These are phyloP conservation scores for Plectosphaerella sp. DNA, from an alignment of 2,329 filamentous ascomycete species.

Conservation along the genomic window DNA sequence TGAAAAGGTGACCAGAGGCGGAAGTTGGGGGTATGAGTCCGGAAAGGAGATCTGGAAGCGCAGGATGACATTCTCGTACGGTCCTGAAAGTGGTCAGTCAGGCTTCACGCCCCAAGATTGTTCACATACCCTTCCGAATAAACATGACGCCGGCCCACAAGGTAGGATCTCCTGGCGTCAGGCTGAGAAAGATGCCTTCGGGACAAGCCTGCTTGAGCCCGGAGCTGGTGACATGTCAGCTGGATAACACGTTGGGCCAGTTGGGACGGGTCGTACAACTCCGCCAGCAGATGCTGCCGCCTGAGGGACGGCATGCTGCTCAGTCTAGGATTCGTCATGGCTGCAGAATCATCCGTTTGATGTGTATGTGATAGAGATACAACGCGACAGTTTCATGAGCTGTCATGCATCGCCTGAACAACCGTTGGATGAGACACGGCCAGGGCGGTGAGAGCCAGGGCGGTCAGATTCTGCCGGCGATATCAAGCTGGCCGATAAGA, in stretches of 20 bases:
- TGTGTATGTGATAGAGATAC: neutral
- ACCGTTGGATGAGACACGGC: slow-evolving; percentile 1
- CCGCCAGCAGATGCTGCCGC: slow-evolving; percentile 72
- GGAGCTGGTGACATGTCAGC: slow-evolving; percentile 48
- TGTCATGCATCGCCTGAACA: neutral
- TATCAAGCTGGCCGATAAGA: neutral
- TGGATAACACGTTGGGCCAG: slow-evolving; percentile 1
- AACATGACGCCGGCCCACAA: slow-evolving; percentile 92
- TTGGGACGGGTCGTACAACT: slow-evolving; percentile 60
- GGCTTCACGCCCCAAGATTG: neutral
- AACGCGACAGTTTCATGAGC: neutral
- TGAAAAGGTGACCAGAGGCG: slow-evolving; percentile 81
- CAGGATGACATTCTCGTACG: slow-evolving; percentile 81
- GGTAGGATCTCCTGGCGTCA: slow-evolving; percentile 75
- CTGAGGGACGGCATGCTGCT: slow-evolving; percentile 52
- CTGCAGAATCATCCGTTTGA: neutral
- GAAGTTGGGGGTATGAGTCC: slow-evolving; percentile 69
- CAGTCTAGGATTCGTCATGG: slow-evolving; percentile 41
- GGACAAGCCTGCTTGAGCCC: slow-evolving; percentile 79
- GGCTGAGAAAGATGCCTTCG: slow-evolving; percentile 79
- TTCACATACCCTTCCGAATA: slow-evolving; percentile 69
- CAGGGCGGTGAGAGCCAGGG: slow-evolving; percentile 17
- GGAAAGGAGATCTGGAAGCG: slow-evolving; percentile 90
- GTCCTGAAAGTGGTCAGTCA: slow-evolving; percentile 50
- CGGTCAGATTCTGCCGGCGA: slow-evolving; percentile 24